A percentile compares a stretch with the other conserved stretches of the same genome.
phyloP scores from a whole-genome alignment of 306 rosid species.

The Herpetospermum pedunculosum region DNA sequence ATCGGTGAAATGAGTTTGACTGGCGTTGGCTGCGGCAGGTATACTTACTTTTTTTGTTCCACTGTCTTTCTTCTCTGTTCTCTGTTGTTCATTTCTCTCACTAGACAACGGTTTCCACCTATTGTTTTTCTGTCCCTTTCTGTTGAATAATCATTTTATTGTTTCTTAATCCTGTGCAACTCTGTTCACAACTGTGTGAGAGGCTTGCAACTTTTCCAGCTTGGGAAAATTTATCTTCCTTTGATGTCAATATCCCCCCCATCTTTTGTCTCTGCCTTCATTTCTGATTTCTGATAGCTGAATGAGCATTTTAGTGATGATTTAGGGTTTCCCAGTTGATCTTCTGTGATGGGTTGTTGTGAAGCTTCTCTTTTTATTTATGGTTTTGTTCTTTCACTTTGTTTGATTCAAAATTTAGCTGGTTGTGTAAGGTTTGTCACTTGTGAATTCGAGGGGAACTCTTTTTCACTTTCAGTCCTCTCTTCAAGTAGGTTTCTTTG shows the following conservation, averaged over 20 bases:
- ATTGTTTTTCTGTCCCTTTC: not conserved
- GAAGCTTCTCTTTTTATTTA: not conserved
- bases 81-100: not conserved
- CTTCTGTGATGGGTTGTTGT: conserved; percentile 5
- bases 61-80: not conserved
- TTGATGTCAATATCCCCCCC: not conserved
- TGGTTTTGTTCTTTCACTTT: not conserved
- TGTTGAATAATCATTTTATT: not conserved
- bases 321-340: conserved; percentile 6
- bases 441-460: not conserved
- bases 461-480: not conserved
- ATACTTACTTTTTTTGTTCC: not conserved
- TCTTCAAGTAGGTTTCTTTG: not conserved
- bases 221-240: not conserved
- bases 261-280: not conserved
- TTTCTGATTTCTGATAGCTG: not conserved
- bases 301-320: not conserved
- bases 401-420: not conserved
- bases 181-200: not conserved
- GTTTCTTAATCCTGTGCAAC: not conserved
- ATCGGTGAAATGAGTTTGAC: not conserved
- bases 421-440: not conserved
- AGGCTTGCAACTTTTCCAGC: not conserved
- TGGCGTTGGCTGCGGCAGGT: not conserved
- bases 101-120: not conserved